Evolutionary conservation across 2,329 filamentous ascomycete genomes (phyloP), one percentile per base, ranked within the genome.

Genomic region (Nakataea oryzae): DNA sequence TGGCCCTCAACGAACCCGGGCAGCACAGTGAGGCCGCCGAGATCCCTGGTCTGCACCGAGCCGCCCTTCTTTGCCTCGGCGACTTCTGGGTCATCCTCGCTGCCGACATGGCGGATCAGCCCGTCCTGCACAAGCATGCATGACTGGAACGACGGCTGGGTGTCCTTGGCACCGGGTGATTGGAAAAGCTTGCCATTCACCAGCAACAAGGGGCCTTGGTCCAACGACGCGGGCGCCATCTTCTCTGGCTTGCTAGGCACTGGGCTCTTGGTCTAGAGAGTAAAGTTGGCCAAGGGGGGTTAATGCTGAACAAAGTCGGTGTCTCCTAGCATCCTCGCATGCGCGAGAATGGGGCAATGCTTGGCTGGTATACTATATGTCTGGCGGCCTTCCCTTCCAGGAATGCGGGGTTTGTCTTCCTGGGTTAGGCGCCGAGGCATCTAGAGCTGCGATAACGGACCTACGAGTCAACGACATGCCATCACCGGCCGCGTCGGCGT

Each of bases 1-100:
- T 85, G 82, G 0, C 80, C 81, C 65, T 85, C 82, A 59, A 85
- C 76, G 67, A 84, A 84, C 7, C 81, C 79, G 0, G 82, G 81
- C 1, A 85, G 70, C 8, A 84, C 73, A 11, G 76, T 74, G 59
- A 67, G 72, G 47, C 75, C 74, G 14, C 65, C 64, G 26, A 81
- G 67, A 66, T 80, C 68, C 26, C 54, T 54, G 6, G 60, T 57
- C 30, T 14, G n/a, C 24, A 57, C 30, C 12, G 54, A 26, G 60
- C 71, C 70, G 26, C 71, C 68, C 2, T 66, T 65, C 56, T 69
- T 69, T 47, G 72, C 72, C 2, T 65, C 62, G 56, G 62, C 62
- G 62, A 75, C 69, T 57, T 69, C 64, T 6, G 66, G 66, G 62
- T 76, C 73, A n/a, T 62, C 64, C n/a, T 66, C 65, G 12, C 67